Percentiles rank a stretch among this genome's conserved stretches.
Conservation (phyloP, 2,329 filamentous ascomycete genomes). For the Pseudogymnoascus sp. region DNA sequence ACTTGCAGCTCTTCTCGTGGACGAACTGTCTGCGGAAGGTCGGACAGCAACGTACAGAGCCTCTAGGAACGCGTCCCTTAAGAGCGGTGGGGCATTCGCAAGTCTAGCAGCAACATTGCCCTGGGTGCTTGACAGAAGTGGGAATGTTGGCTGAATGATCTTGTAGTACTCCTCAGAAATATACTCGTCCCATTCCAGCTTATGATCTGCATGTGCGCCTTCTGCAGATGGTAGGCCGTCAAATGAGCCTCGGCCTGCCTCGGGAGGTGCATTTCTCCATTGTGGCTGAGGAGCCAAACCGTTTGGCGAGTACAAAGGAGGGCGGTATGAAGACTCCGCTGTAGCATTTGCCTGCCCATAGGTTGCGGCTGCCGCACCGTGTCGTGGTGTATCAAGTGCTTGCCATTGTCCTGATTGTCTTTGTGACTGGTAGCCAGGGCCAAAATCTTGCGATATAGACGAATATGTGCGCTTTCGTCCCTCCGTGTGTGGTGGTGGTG, state of each 20-base stretch:
- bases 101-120: conserved; percentile 48
- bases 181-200: conserved; percentile 38
- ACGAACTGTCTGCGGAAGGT: conserved; percentile 26
- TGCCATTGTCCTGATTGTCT: conserved; percentile 20
- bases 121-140: conserved; percentile 53
- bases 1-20: conserved; percentile 35
- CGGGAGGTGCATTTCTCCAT: conserved; percentile 27
- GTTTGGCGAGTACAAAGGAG: conserved; percentile 26
- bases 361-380: conserved; percentile 13
- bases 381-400: conserved; percentile 20
- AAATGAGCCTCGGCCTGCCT: conserved; percentile 19
- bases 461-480: conserved; percentile 40
- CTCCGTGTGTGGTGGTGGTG: conserved; percentile 37
- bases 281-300: conserved; percentile 23
- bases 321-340: conserved; percentile 14
- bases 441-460: conserved; percentile 38
- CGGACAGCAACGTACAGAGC: conserved; percentile 53
- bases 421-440: conserved; percentile 31
- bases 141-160: conserved; percentile 58
- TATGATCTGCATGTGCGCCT: conserved; percentile 21
- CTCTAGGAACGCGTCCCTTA: conserved; percentile 57
- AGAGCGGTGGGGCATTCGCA: conserved; percentile 43
- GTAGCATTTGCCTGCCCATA: not conserved
- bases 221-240: conserved; percentile 23
- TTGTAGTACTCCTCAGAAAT: conserved; percentile 45